These are phyloP conservation scores for Alternaria triticina DNA, from an alignment of 2,329 filamentous ascomycete species.

Conservation along the genomic window DNA sequence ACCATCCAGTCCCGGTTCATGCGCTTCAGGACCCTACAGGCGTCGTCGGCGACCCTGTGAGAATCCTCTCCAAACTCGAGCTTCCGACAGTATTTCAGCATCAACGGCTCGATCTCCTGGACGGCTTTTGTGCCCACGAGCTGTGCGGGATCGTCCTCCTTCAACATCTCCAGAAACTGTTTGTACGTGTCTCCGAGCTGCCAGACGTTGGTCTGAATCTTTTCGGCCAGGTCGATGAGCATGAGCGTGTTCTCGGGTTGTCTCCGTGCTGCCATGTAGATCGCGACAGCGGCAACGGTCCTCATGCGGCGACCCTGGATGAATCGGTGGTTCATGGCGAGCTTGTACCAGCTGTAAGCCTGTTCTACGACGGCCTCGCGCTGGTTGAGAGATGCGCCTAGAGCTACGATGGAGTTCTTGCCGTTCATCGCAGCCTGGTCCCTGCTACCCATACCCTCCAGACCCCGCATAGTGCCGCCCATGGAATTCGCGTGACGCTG, in stretches of 20 bases:
- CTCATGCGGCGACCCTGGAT: conserved; percentile 75
- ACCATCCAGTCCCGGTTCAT: conserved; percentile 99
- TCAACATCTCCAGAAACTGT: conserved; percentile 71
- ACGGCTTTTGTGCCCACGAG: conserved; percentile 60
- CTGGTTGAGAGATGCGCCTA: conserved; percentile 50
- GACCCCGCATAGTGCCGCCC: conserved; percentile 55
- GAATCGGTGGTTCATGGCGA: conserved; percentile 66
- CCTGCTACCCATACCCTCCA: conserved; percentile 60
- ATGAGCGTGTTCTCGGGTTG: conserved; percentile 82
- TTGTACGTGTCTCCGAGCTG: conserved; percentile 90
- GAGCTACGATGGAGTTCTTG: conserved; percentile 49
- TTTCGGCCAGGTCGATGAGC: conserved; percentile 94
- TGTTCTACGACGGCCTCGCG: conserved; percentile 45
- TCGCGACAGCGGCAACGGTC: conserved; percentile 85
- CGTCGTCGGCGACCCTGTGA: conserved; percentile 85
- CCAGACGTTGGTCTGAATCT: conserved; percentile 86
- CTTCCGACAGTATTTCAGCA: conserved; percentile 87
- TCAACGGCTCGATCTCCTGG: conserved; percentile 81
- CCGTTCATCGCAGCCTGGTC: conserved; percentile 68
- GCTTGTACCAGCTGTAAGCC: conserved; percentile 52
- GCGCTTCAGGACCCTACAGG: conserved; percentile 82
- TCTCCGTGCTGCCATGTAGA: conserved; percentile 87
- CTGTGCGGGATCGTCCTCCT: conserved; percentile 63
- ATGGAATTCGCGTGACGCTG: conserved; percentile 76
- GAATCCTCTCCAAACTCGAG: conserved; percentile 87